A percentile compares a stretch with the other conserved stretches of the same genome.
Evolutionary conservation across 768 basidiomycete genomes (phyloP).

Genomic region (Obba rivulosa): DNA sequence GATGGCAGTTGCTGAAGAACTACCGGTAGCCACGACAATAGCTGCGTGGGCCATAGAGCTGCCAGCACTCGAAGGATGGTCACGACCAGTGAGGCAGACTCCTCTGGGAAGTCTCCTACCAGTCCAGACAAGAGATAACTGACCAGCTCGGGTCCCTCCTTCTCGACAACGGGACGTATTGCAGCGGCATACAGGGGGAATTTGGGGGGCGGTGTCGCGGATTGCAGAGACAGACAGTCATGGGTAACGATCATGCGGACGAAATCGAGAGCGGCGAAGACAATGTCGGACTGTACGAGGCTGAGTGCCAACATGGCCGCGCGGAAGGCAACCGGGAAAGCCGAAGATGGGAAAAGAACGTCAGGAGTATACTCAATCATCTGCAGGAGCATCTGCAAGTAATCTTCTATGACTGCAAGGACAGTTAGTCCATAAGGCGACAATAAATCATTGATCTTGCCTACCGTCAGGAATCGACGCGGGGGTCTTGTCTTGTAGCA

Average conservation of each 20-base stretch:
- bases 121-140: constrained; percentile 71
- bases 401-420: constrained; percentile 87
- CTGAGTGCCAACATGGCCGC: constrained; percentile 74
- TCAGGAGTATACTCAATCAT: constrained; percentile 66
- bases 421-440: neutral
- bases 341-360: constrained; percentile 70
- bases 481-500: constrained; percentile 66
- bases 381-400: constrained; percentile 72
- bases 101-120: constrained; percentile 85
- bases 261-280: constrained; percentile 78
- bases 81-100: constrained; percentile 65
- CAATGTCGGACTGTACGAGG: constrained; percentile 75
- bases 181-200: constrained; percentile 55
- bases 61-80: constrained; percentile 72
- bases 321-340: constrained; percentile 74
- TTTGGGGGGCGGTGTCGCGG: constrained; percentile 49
- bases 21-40: constrained; percentile 67
- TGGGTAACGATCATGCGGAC: constrained; percentile 73
- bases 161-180: constrained; percentile 56
- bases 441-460: constrained; percentile 19
- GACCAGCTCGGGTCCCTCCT: constrained; percentile 69
- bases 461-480: constrained; percentile 84
- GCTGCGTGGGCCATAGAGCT: constrained; percentile 58
- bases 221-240: constrained; percentile 51
- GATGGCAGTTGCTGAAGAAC: constrained; percentile 68